These are phyloP conservation scores for Smallanthus sonchifolius DNA, from an alignment of 129 eudicot species.

Conservation along the genomic window DNA sequence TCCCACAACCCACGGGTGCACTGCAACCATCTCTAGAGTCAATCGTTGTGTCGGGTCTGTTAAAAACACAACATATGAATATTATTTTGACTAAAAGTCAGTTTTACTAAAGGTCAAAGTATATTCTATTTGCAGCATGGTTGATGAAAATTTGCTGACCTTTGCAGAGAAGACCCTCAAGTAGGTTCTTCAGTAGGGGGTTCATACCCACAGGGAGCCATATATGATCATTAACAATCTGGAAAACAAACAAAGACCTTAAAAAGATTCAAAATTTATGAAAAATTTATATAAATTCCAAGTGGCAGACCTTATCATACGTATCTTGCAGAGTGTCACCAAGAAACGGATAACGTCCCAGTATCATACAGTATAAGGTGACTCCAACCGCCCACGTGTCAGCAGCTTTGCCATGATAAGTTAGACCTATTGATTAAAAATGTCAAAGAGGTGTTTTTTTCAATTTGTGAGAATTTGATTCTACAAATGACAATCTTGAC, in stretches of 20 bases:
- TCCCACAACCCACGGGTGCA: constrained; percentile 69
- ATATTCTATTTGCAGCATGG: neutral
- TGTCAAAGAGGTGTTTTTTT: neutral
- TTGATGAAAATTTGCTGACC: constrained; percentile 33
- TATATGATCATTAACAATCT: constrained; percentile 69
- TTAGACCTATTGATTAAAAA: constrained; percentile 40
- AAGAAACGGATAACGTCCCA: constrained; percentile 75
- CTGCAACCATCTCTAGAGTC: constrained; percentile 55
- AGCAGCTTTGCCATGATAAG: constrained; percentile 84
- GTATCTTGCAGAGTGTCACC: constrained; percentile 94
- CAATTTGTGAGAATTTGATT: neutral
- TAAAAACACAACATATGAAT: neutral
- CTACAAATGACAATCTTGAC: neutral
- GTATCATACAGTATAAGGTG: constrained; percentile 69
- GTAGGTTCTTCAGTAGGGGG: constrained; percentile 57
- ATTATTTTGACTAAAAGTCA: neutral
- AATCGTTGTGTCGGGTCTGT: constrained; percentile 58
- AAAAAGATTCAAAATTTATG: neutral
- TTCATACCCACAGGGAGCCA: constrained; percentile 51
- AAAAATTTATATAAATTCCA: neutral
- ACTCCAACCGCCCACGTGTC: constrained; percentile 97
- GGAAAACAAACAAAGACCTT: constrained; percentile 9
- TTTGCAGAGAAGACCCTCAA: constrained; percentile 94
- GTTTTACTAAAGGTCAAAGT: neutral
- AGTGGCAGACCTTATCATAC: constrained; percentile 63